Percentiles rank a stretch among this genome's conserved stretches.
These are phyloP conservation scores for Prunus yedoensis DNA, from an alignment of 331 rosid genomes.

Conservation along the genomic window DNA sequence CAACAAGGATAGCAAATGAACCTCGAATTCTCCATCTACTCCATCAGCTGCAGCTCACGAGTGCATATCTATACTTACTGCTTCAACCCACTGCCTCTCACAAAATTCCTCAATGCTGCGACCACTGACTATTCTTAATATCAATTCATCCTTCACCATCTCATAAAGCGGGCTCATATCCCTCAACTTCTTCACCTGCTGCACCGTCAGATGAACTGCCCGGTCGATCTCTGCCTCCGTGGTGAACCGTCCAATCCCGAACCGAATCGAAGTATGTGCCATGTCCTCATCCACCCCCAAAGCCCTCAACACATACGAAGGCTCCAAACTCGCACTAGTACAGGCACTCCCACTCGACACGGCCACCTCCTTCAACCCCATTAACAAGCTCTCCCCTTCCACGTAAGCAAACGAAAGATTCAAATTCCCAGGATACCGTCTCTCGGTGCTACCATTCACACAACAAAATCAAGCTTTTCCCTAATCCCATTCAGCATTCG, in stretches of 20 bases:
- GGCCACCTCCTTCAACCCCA: constrained; percentile 98
- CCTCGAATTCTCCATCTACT: constrained; percentile 1
- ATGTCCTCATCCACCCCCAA: constrained; percentile 98
- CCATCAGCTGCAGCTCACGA: not conserved
- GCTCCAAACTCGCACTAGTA: constrained; percentile 97
- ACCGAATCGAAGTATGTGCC: constrained; percentile 93
- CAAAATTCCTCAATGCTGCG: constrained; percentile 61
- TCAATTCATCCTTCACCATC: constrained; percentile 88
- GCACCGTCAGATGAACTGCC: constrained; percentile 72
- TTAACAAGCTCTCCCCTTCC: constrained; percentile 92
- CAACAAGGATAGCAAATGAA: constrained; percentile 15
- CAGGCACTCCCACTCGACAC: constrained; percentile 99
- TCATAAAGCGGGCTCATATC: constrained; percentile 98
- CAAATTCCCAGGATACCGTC: constrained; percentile 71
- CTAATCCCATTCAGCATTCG: constrained; percentile 64
- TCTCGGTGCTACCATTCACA: constrained; percentile 88
- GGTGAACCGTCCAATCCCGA: constrained; percentile 90
- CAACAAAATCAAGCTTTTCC: constrained; percentile 71
- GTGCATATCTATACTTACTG: not conserved
- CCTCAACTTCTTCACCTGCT: constrained; percentile 84
- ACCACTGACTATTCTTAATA: constrained; percentile 79
- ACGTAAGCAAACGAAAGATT: constrained; percentile 85
- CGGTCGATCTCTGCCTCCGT: constrained; percentile 83
- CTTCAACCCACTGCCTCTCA: not conserved
- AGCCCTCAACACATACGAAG: constrained; percentile 89